Percentiles rank a stretch among this genome's conserved stretches.
Evolutionary conservation across 192 early-diverging fungal genomes (phyloP).

Genomic region (Fimicolochytrium jonesii): DNA sequence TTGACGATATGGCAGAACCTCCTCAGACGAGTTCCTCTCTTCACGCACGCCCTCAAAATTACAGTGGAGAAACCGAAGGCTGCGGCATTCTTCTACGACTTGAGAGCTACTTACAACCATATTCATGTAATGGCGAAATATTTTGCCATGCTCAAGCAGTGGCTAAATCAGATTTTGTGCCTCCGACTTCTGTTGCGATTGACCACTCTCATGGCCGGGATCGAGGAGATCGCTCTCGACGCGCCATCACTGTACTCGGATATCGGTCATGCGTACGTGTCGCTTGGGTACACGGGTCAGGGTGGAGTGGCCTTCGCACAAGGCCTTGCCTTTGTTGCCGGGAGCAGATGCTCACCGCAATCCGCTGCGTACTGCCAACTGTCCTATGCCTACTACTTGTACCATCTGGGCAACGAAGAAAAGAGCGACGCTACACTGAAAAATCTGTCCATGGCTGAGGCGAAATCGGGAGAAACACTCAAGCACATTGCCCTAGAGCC

Average conservation of each 20-base stretch:
- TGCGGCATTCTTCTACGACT: constrained; percentile 36
- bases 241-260: constrained; percentile 38
- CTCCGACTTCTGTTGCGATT: constrained; percentile 54
- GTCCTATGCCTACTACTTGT: constrained; percentile 56
- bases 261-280: constrained; percentile 55
- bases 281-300: constrained; percentile 72
- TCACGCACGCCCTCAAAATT: constrained; percentile 13
- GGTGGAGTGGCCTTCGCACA: constrained; percentile 54
- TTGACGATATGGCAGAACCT: constrained; percentile 58
- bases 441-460: too few relatives aligned
- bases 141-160: constrained; percentile 55
- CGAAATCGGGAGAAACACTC: too few relatives aligned
- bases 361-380: constrained; percentile 43
- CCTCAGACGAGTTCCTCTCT: constrained; percentile 39
- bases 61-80: constrained; percentile 23
- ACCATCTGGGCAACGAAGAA: constrained; percentile 53
- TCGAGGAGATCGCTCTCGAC: constrained; percentile 29
- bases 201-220: constrained; percentile 43
- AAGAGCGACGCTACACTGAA: constrained; percentile 25
- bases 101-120: constrained; percentile 48
- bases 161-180: constrained; percentile 48
- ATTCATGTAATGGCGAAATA: constrained; percentile 57
- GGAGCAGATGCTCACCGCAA: constrained; percentile 24
- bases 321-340: constrained; percentile 37
- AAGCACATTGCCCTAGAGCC: too few relatives aligned